These are phyloP conservation scores for Colletotrichum phormii DNA, from an alignment of 2,329 filamentous ascomycete species.

Conservation along the genomic window DNA sequence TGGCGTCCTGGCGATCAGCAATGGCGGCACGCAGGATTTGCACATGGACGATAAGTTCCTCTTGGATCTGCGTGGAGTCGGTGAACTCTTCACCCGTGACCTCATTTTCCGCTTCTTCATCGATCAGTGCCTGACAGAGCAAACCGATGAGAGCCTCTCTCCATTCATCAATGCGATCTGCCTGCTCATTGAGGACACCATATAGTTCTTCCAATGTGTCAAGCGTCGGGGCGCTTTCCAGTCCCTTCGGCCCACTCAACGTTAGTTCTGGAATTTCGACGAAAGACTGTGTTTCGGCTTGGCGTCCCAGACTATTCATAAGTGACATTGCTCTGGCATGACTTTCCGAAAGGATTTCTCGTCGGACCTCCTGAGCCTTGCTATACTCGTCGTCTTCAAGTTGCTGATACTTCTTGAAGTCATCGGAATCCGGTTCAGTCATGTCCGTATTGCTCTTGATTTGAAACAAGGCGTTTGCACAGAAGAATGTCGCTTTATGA, in stretches of 20 bases:
- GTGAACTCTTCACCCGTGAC: slow-evolving; percentile 91
- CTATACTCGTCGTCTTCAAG: slow-evolving; percentile 82
- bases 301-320: slow-evolving; percentile 72
- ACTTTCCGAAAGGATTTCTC: slow-evolving; percentile 78
- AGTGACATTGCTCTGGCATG: slow-evolving; percentile 67
- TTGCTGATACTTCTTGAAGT: slow-evolving; percentile 74
- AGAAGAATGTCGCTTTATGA: slow-evolving; percentile 87
- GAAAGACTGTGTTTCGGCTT: slow-evolving; percentile 65
- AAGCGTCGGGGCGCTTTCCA: slow-evolving; percentile 77
- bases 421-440: slow-evolving; percentile 74
- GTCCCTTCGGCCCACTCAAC: slow-evolving; percentile 69
- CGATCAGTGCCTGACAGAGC: slow-evolving; percentile 80
- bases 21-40: slow-evolving; percentile 80
- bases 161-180: slow-evolving; percentile 78
- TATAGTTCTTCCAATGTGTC: slow-evolving; percentile 75
- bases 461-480: slow-evolving; percentile 85
- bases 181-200: slow-evolving; percentile 77
- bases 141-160: slow-evolving; percentile 78
- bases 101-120: slow-evolving; percentile 80
- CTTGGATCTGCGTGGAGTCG: slow-evolving; percentile 86
- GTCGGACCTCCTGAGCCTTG: slow-evolving; percentile 79
- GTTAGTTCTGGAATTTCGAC: slow-evolving; percentile 69
- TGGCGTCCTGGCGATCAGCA: slow-evolving; percentile 80
- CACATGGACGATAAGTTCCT: slow-evolving; percentile 89
- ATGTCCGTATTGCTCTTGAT: slow-evolving; percentile 78